These are phyloP conservation scores for Lecanoromycetidae sp. DNA, from an alignment of 2,329 filamentous ascomycete species.

Conservation along the genomic window DNA sequence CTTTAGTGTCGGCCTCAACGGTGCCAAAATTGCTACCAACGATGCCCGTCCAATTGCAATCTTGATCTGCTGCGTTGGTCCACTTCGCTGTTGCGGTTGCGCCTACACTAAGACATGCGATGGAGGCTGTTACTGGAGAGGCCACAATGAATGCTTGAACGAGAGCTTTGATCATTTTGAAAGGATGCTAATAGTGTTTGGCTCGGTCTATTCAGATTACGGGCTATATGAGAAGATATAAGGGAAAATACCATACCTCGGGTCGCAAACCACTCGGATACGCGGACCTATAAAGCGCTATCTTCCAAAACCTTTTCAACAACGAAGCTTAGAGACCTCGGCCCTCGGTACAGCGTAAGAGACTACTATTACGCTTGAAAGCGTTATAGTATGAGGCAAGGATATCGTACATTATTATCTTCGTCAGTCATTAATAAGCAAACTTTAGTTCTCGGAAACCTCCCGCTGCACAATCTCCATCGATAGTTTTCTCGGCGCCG, in stretches of 20 bases:
- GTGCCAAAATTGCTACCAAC: conserved; percentile 40
- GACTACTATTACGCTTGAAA: no score
- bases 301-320: not conserved
- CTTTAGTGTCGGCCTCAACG: conserved; percentile 30
- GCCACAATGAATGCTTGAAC: not conserved
- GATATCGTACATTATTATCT: not conserved
- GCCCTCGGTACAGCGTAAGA: no score
- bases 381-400: no score
- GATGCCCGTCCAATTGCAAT: conserved; percentile 33
- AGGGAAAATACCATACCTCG: not conserved
- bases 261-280: not conserved
- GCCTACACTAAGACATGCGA: conserved; percentile 32
- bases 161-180: not conserved
- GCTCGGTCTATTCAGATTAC: not conserved
- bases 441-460: not conserved
- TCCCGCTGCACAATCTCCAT: not conserved
- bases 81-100: conserved; percentile 35
- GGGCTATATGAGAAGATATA: not conserved
- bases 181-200: not conserved
- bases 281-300: not conserved
- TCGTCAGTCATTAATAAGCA: not conserved
- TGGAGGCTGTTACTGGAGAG: conserved; percentile 15
- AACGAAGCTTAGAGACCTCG: not conserved
- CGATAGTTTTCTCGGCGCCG: not conserved
- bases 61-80: conserved; percentile 33